These are phyloP conservation scores for Cucumis melo DNA, from an alignment of 306 rosid genomes.

Conservation along the genomic window DNA sequence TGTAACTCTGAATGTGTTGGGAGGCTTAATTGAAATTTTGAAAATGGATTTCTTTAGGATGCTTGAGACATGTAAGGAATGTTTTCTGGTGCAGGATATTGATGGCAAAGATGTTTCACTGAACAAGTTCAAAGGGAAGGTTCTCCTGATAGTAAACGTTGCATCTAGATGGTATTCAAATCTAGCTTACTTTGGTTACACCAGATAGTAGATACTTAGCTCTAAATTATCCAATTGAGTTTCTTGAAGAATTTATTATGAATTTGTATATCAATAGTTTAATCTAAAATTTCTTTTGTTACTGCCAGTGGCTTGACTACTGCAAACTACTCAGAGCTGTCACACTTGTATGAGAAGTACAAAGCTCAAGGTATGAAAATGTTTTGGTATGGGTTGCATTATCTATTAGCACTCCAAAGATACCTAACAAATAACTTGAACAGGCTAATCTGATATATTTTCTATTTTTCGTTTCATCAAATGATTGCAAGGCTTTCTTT, in stretches of 20 bases:
- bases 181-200: neutral
- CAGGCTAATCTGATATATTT: neutral
- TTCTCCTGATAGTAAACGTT: constrained; percentile 84
- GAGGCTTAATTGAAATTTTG: neutral
- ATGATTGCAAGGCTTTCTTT: neutral
- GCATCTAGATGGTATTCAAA: constrained; percentile 81
- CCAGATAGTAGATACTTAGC: neutral
- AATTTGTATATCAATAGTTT: constrained; percentile 3
- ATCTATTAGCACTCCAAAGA: neutral
- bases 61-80: neutral
- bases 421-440: neutral
- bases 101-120: constrained; percentile 72
- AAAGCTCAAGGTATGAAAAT: constrained; percentile 55
- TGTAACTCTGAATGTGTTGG: neutral
- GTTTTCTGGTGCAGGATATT: constrained; percentile 56
- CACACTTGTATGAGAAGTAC: constrained; percentile 73
- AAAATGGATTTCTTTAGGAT: neutral
- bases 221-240: neutral
- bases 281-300: constrained; percentile 11
- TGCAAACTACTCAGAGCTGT: constrained; percentile 79
- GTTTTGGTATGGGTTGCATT: neutral
- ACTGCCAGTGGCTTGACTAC: constrained; percentile 79
- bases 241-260: constrained; percentile 1
- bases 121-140: constrained; percentile 82
- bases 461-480: neutral